Percentiles rank a stretch among this genome's conserved stretches.
Evolutionary conservation across 2,329 filamentous ascomycete species (phyloP).

Genomic region (Fusarium marasasianum): DNA sequence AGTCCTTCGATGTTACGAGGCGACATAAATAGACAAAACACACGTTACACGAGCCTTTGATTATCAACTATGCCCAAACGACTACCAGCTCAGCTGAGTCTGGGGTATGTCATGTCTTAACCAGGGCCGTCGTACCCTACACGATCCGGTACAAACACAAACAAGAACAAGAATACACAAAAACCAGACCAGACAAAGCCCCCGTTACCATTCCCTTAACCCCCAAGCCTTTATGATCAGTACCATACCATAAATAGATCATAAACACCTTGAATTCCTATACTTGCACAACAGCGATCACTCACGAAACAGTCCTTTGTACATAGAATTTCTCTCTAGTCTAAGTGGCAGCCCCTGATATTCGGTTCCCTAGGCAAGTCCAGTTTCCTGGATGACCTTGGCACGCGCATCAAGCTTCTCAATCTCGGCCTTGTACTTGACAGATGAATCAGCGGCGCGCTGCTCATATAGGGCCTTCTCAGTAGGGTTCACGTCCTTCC

Average conservation of each 20-base stretch:
- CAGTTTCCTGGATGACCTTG: conserved; percentile 42
- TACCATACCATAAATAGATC: conserved; percentile 10
- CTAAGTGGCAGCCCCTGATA: background rate
- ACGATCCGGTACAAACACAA: conserved; percentile 13
- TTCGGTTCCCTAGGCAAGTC: conserved; percentile 24
- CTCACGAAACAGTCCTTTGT: background rate
- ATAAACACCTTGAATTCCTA: conserved; percentile 1
- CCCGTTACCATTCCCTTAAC: background rate
- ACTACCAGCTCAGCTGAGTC: conserved; percentile 3
- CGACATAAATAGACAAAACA: background rate
- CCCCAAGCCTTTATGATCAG: conserved; percentile 12
- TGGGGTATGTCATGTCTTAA: background rate
- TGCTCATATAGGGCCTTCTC: conserved; percentile 56
- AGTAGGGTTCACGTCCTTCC: conserved; percentile 53
- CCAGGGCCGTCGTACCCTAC: conserved; percentile 2
- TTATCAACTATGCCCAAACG: background rate
- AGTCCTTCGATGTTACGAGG: background rate
- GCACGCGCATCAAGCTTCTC: conserved; percentile 45
- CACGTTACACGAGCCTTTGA: background rate
- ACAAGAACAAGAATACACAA: conserved; percentile 16
- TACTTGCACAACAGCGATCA: background rate
- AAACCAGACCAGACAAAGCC: background rate
- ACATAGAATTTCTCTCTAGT: background rate
- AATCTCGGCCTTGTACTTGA: conserved; percentile 30
- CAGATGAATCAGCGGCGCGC: conserved; percentile 27